These are phyloP conservation scores for Solanum bulbocastanum DNA, from an alignment of 257 asterid genomes.

Conservation along the genomic window DNA sequence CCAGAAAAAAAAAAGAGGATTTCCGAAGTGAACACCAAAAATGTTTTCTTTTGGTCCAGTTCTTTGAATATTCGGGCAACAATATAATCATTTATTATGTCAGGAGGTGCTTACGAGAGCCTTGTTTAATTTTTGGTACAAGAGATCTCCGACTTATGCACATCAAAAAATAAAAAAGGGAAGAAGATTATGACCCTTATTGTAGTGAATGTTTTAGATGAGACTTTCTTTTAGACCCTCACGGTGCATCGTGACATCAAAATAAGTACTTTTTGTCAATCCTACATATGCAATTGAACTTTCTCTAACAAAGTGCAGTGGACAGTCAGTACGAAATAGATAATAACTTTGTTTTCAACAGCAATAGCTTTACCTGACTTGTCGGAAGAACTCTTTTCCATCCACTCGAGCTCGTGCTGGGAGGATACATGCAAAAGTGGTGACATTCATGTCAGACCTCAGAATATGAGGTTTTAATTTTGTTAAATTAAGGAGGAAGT, in stretches of 20 bases:
- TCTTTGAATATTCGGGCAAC: not conserved
- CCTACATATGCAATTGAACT: not conserved
- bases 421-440: not conserved
- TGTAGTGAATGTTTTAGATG: not conserved
- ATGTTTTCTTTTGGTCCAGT: not conserved
- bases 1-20: not conserved
- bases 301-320: not conserved
- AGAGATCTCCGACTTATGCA: not conserved
- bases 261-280: not conserved
- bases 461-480: not conserved
- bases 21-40: not conserved
- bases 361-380: slow-evolving; percentile 55
- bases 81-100: not conserved
- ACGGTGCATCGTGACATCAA: not conserved
- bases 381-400: slow-evolving; percentile 98
- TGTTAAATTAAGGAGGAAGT: not conserved
- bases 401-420: slow-evolving; percentile 86
- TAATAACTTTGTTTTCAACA: not conserved
- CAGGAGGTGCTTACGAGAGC: not conserved
- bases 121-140: not conserved
- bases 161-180: not conserved
- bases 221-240: not conserved
- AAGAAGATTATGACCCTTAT: not conserved
- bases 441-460: not conserved
- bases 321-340: not conserved